Evolutionary conservation across 805 yeast genomes (phyloP), one percentile per base, ranked within the genome.

Genomic region (Teunomyces cretensis): DNA sequence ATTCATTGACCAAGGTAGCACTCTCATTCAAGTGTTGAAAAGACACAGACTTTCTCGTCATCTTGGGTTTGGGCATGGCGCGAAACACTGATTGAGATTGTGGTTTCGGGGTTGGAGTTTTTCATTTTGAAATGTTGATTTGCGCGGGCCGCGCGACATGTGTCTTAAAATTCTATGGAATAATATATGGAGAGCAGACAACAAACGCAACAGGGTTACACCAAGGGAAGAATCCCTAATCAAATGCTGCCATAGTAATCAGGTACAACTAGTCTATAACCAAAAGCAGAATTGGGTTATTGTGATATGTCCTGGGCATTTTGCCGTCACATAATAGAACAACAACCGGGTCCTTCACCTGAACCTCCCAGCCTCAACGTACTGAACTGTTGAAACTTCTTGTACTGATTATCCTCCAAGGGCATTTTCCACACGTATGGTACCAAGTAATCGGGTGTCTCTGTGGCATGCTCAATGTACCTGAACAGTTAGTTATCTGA

Each of bases 401-500:
- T 60, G 49, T 58, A 75, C 51, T 63, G 61, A 47, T 72, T 69
- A 42, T 55, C 49, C 36, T 64, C 67, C 3, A 63, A 63, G 1
- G 68, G 69, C 35, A 64, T 46, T 14, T 56, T 53, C 79, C 81
- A 76, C 9, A 75, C 42, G 5, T 62, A 54, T 1, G 80, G 76
- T n/a, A 78, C 59, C 35, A 79, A 60, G 37, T 70, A 70, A 56
- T 79, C 83, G 2, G 72, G 70, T 6, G 74, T 72, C 16, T 64
- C 68, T 43, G 72, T 68, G 6, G 73, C 65, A 39, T 65, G 70
- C 44, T 74, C 66, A 11, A 78, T 70, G 15, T 76, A 65, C 49
- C 70, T 66, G 22, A 6, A 26, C 6, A 33, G 17, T 12, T 17
- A 11, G 52, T 48, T 44, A 47, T 44, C 41, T 26, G 32, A 33